Evolutionary conservation across 495 filamentous ascomycete genomes (phyloP), one percentile per base, ranked within the genome.

Genomic region (Bacidia rubella): DNA sequence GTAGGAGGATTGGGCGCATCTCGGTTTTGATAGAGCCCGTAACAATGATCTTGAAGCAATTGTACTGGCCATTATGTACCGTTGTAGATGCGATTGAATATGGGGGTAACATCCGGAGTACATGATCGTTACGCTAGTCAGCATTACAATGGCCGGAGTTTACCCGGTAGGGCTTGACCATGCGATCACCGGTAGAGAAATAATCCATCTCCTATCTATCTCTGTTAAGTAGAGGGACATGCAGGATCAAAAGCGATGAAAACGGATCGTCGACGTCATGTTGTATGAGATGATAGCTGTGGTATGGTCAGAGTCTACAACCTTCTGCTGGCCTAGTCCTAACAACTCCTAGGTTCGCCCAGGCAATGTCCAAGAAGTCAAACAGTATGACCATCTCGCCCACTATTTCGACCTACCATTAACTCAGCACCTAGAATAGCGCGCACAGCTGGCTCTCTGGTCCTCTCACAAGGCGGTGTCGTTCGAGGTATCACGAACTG

Each of bases 211-310:
- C n/a, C n/a, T n/a, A n/a, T n/a, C n/a, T n/a, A n/a, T n/a, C n/a
- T n/a, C n/a, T 26, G 29, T 15, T 5, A 44, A 9, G 41, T 17
- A 9, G 9, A 9, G 5, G 7, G 19, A 44, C 15, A 44, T 22
- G 20, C 32, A 20, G 2, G 12, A 26, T 47, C 17, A 2, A 26
- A 15, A 52, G 54, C 44, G 23, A 52, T 56, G 49, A 52, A 23
- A 43, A 23, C 47, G 21, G 23, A 44, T 43, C 26, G 53, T 47
- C 61, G 74, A 60, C 46, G 49, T 32, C 56, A 98, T 98, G 92
- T 75, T 98, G 71, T 98, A 98, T 74, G 92, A 98, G 68, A 73
- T 95, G 56, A 95, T 98, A 66, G 92, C 87, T 56, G 81, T 96
- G 66, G 92, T 97, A 74, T 63, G n/a, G n/a, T n/a, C n/a, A n/a